phyloP scores from a whole-genome alignment of 2,329 filamentous ascomycete species.

The Huntiella abstrusa region DNA sequence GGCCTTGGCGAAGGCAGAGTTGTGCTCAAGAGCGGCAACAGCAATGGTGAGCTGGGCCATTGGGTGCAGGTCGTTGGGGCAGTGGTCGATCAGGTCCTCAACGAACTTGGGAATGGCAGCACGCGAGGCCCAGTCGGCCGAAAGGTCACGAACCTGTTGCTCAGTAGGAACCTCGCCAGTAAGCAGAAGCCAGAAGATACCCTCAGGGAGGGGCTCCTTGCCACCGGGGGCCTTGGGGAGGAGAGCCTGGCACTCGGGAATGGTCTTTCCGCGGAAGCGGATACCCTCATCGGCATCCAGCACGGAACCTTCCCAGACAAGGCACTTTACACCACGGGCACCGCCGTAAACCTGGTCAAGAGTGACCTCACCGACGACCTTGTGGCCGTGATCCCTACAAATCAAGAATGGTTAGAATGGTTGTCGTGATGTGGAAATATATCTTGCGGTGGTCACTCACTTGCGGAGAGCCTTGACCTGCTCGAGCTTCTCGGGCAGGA shows the following conservation, averaged over 20 bases:
- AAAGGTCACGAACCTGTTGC: constrained; percentile 96
- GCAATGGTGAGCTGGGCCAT: constrained; percentile 99
- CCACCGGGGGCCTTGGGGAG: constrained; percentile 94
- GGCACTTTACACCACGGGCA: constrained; percentile 94
- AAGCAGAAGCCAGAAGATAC: constrained; percentile 98
- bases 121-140: constrained; percentile 95
- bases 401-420: constrained; percentile 13
- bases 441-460: constrained; percentile 31
- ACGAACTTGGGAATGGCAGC: constrained; percentile 95
- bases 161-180: constrained; percentile 95
- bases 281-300: constrained; percentile 98
- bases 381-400: constrained; percentile 73
- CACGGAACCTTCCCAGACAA: constrained; percentile 98
- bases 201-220: constrained; percentile 92
- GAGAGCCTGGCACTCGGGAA: constrained; percentile 94
- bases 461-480: constrained; percentile 98
- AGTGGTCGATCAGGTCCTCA: constrained; percentile 98
- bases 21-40: constrained; percentile 94
- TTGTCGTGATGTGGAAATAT: neutral
- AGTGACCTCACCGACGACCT: constrained; percentile 92
- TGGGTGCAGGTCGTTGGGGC: constrained; percentile 94
- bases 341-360: constrained; percentile 99
- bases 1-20: constrained; percentile 92
- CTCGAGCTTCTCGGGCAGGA: constrained; percentile 90
- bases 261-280: constrained; percentile 97